Percentiles rank a stretch among this genome's conserved stretches.
phyloP scores from a whole-genome alignment of 2,329 filamentous ascomycete genomes.

The Penicillium glabrum region DNA sequence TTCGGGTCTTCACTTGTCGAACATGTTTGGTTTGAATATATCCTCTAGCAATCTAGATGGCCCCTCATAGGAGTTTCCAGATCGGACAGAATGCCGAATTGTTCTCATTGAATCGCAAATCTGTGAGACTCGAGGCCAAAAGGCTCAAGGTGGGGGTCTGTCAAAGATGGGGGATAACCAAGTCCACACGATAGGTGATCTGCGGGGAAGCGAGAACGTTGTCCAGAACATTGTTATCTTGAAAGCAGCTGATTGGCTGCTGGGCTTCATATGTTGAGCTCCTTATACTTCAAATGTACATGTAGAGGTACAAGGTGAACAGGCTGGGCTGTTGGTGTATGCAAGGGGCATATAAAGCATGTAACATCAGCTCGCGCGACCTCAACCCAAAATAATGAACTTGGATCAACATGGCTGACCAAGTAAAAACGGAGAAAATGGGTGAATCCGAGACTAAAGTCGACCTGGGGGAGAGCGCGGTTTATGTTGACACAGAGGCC shows the following conservation, averaged over 20 bases:
- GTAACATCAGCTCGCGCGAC: neutral
- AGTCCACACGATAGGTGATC: constrained; percentile 16
- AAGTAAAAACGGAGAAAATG: neutral
- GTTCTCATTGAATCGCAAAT: constrained; percentile 1
- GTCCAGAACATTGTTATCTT: constrained; percentile 2
- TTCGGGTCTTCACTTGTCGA: constrained; percentile 5
- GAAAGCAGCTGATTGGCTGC: neutral
- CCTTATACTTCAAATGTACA: neutral
- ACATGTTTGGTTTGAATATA: constrained; percentile 16
- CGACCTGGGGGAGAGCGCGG: constrained; percentile 9
- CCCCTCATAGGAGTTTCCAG: neutral
- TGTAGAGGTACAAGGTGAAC: neutral
- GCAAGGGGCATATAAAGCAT: constrained; percentile 1
- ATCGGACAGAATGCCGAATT: constrained; percentile 23
- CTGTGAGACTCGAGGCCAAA: neutral
- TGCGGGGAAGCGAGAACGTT: constrained; percentile 6
- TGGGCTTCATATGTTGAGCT: neutral
- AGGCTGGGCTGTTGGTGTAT: neutral
- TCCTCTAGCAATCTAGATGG: neutral
- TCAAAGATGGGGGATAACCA: constrained; percentile 29
- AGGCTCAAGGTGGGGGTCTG: neutral
- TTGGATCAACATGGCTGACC: neutral
- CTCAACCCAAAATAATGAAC: neutral
- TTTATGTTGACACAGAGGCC: constrained; percentile 32
- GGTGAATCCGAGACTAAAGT: neutral